Percentiles rank a stretch among this genome's conserved stretches.
These are phyloP conservation scores for Populus euphratica DNA, from an alignment of 345 rosid species.

Conservation along the genomic window DNA sequence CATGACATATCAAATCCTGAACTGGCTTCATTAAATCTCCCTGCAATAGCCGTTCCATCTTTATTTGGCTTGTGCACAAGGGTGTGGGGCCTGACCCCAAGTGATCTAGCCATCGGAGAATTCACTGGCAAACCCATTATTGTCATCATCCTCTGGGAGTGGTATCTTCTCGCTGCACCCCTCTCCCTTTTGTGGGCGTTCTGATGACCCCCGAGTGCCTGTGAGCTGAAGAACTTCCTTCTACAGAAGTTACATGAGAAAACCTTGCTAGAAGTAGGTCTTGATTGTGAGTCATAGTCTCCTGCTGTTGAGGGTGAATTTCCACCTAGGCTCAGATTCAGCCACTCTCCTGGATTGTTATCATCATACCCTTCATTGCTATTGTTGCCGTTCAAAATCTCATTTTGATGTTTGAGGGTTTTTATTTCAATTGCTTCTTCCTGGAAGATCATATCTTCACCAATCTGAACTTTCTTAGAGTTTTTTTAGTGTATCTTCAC, in stretches of 20 bases:
- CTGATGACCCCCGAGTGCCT: conserved; percentile 79
- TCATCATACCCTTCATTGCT: conserved; percentile 24
- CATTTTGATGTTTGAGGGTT: conserved; percentile 17
- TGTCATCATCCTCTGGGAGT: conserved; percentile 56
- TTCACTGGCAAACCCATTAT: conserved; percentile 41
- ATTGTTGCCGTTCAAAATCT: conserved; percentile 11
- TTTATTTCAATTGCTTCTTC: conserved; percentile 29
- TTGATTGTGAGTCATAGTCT: conserved; percentile 31
- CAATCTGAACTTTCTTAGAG: not conserved
- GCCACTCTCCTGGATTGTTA: conserved; percentile 47
- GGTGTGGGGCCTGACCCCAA: conserved; percentile 54
- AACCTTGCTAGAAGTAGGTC: conserved; percentile 41
- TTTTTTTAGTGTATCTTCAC: no score
- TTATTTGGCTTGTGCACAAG: conserved; percentile 49
- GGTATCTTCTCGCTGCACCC: conserved; percentile 60
- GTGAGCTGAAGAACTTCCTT: conserved; percentile 72
- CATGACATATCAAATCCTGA: conserved; percentile 34
- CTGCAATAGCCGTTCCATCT: conserved; percentile 34
- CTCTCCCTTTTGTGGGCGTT: conserved; percentile 80
- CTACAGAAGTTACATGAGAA: conserved; percentile 73
- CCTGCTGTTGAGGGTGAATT: conserved; percentile 36
- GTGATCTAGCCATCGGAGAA: conserved; percentile 40
- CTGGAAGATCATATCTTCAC: conserved; percentile 38
- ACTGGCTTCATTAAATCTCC: conserved; percentile 40
- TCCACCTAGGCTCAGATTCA: conserved; percentile 57